These are phyloP conservation scores for Potentilla sterilis DNA, from an alignment of 306 rosid species.

Conservation along the genomic window DNA sequence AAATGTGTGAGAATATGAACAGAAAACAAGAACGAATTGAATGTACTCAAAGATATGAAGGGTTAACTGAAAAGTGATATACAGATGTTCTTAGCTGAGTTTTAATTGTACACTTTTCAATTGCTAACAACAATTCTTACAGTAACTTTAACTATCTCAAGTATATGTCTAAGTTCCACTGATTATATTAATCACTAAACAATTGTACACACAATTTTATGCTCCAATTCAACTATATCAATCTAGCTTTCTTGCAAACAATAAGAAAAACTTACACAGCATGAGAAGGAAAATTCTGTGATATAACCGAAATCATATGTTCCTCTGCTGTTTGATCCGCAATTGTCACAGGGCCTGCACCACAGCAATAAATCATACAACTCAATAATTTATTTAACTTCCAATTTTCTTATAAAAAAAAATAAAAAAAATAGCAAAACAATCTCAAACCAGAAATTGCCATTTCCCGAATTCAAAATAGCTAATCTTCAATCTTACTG, in stretches of 20 bases:
- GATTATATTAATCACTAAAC: background rate
- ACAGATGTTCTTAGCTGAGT: background rate
- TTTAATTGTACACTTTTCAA: background rate
- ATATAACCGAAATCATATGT: slow-evolving; percentile 67
- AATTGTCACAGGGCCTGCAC: slow-evolving; percentile 85
- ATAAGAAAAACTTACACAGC: slow-evolving; percentile 51
- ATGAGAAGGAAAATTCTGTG: slow-evolving; percentile 70
- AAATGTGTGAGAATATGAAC: background rate
- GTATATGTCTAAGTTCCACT: background rate
- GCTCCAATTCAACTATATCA: background rate
- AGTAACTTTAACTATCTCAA: background rate
- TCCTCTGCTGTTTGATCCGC: slow-evolving; percentile 93
- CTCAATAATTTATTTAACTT: background rate
- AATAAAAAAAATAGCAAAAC: background rate
- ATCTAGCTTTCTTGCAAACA: background rate
- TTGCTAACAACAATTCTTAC: background rate
- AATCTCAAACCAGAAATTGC: background rate
- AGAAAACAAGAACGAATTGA: background rate
- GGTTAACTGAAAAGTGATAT: background rate
- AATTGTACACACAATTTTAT: background rate
- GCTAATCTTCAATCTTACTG: slow-evolving; percentile 28
- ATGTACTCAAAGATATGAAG: background rate
- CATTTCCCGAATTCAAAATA: background rate
- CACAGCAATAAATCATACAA: background rate
- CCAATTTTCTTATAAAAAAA: background rate